Conservation (phyloP, 1,284 basidiomycete species). For the Apiotrichum gamsii region DNA sequence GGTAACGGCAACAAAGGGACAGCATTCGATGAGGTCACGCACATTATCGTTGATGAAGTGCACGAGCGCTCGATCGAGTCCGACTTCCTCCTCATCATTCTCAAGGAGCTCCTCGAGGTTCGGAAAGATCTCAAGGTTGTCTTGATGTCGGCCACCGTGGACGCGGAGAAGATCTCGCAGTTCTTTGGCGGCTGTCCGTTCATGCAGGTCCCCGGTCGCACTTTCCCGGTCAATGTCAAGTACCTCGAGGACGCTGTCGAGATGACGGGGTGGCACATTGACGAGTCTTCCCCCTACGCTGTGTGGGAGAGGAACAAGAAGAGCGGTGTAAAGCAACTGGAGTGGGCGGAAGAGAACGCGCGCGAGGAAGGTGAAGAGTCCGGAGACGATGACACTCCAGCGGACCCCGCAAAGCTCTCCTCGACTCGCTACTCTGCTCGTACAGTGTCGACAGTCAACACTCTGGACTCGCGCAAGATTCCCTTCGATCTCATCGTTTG, state of each 20-base stretch:
- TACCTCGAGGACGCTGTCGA: conserved; percentile 94
- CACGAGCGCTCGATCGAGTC: conserved; percentile 97
- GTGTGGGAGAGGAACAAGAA: conserved; percentile 52
- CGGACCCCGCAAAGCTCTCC: conserved; percentile 39
- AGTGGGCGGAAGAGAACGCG: conserved; percentile 67
- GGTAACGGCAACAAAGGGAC: conserved; percentile 64
- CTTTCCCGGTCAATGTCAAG: conserved; percentile 83
- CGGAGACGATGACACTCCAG: conserved; percentile 41
- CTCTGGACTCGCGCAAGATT: conserved; percentile 82
- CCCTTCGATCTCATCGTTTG: conserved; percentile 82
- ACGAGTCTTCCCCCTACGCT: conserved; percentile 80
- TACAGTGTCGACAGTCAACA: conserved; percentile 74
- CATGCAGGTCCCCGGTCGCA: conserved; percentile 87
- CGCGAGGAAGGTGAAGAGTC: conserved; percentile 56
- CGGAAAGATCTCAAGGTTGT: conserved; percentile 83
- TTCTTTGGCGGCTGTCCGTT: conserved; percentile 90
- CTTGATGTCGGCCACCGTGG: conserved; percentile 95
- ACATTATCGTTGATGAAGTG: conserved; percentile 47
- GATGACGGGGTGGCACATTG: conserved; percentile 73
- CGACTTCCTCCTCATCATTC: conserved; percentile 91
- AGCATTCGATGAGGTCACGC: conserved; percentile 87
- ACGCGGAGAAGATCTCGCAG: conserved; percentile 86
- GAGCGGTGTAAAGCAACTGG: conserved; percentile 48
- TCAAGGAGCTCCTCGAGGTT: conserved; percentile 77
- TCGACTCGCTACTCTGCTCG: conserved; percentile 56